phyloP scores from a whole-genome alignment of 495 filamentous ascomycete species.

The Aspergillus carlsbadensis region DNA sequence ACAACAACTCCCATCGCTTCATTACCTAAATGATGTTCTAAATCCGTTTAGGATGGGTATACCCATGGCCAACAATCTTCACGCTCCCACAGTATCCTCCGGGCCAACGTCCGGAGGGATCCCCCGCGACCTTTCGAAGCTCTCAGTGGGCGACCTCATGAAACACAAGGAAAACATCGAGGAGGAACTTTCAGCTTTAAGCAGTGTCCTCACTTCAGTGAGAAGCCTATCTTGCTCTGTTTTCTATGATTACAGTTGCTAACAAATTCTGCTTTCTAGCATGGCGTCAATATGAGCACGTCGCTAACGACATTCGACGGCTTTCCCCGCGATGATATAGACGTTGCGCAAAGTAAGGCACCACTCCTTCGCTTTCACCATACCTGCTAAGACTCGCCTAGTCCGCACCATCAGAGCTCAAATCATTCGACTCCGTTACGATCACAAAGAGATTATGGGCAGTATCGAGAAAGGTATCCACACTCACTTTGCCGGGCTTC shows the following conservation, averaged over 20 bases:
- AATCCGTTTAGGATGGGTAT: constrained; percentile 37
- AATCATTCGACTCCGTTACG: constrained; percentile 87
- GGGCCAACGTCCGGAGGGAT: constrained; percentile 59
- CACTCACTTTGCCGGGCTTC: constrained; percentile 57
- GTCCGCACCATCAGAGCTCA: constrained; percentile 87
- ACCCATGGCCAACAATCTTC: constrained; percentile 65
- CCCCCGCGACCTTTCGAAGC: constrained; percentile 57
- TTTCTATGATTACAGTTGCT: neutral
- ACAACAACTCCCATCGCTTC: neutral
- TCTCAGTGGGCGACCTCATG: constrained; percentile 63
- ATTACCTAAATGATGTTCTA: constrained; percentile 13
- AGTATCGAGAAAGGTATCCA: constrained; percentile 80
- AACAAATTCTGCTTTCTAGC: constrained; percentile 51
- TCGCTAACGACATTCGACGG: constrained; percentile 86
- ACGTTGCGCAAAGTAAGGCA: constrained; percentile 85
- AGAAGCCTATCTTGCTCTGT: constrained; percentile 25
- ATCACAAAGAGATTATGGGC: constrained; percentile 86
- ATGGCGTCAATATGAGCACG: constrained; percentile 91
- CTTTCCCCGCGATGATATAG: constrained; percentile 89
- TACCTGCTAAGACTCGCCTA: constrained; percentile 31
- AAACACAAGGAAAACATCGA: constrained; percentile 79
- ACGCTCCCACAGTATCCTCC: constrained; percentile 72
- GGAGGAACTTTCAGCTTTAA: constrained; percentile 77
- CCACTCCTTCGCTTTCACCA: neutral
- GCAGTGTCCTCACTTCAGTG: constrained; percentile 85